Base-by-base conservation (phyloP, 306 rosid genomes). In the Vigna reflexopilosa region DNA sequence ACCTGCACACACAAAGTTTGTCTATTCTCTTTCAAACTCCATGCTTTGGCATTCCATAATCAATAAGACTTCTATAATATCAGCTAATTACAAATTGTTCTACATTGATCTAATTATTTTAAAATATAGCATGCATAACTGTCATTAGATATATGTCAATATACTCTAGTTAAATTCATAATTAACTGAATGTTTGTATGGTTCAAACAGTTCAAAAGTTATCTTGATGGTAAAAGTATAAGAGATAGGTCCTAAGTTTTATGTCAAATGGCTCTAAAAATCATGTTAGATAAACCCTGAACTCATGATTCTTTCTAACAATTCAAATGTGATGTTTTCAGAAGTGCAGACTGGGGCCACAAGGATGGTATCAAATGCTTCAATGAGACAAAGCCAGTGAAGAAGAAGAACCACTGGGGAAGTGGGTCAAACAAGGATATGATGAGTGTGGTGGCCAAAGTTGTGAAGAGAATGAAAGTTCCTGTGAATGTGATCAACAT, bases 1-100 rank as follows among this genome's bases (percentile, higher is more conserved):
- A 47, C 99, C 98, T 13, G 87, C 97, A 9, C 99, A 95, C 59
- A 87, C 91, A 6, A 95, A 97, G 97, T 91, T 12, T 59, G 54
- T 72, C 0, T 58, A 58, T 81, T 38, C 65, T 77, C 73, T 89
- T 71, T 69, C 59, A 9, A 68, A 69, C 47, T 78, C 77, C 36
- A 65, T 72, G 26, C 58, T 50, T 52, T 9, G 47, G 47, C 47
- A 9, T 42, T 42, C 47, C 58, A 49, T 57, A 32, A n/a, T 49
- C 49, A 42, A 9, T 4, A 59, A 14, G 11, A 10, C 11, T 7
- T 40, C 11, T 40, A 40, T 15, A 15, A 52, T 52, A 42, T 42
- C 47, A 42, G 47, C 4, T 42, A 0, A 40, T 40, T 36, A 36
- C 9, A 40, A 8, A 40, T 40, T 9, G 3, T 40, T 40, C 11